Conservation (phyloP, 1,284 basidiomycete species). For the Hypsizygus ulmarius region DNA sequence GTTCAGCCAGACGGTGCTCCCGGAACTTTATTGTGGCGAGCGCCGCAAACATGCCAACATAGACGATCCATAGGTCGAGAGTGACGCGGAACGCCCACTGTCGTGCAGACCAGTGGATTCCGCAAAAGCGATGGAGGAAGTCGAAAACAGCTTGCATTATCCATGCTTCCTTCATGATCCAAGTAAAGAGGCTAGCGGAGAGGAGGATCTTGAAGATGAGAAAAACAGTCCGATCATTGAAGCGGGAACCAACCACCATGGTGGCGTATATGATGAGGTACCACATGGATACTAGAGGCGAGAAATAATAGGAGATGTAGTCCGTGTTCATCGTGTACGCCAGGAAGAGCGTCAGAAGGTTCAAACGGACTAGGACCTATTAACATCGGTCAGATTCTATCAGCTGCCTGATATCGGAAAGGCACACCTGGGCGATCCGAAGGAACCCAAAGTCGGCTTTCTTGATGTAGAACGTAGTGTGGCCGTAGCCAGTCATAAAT, state of each 20-base stretch:
- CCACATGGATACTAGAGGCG: constrained; percentile 81
- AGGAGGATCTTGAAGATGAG: constrained; percentile 67
- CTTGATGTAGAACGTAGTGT: constrained; percentile 76
- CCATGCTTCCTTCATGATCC: constrained; percentile 65
- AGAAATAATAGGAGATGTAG: constrained; percentile 88
- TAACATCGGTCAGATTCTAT: constrained; percentile 9
- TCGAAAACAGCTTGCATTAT: constrained; percentile 64
- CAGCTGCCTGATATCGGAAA: not conserved
- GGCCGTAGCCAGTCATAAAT: constrained; percentile 78
- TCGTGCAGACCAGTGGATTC: constrained; percentile 77
- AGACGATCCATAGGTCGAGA: constrained; percentile 86
- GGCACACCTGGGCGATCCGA: constrained; percentile 63
- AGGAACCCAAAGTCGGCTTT: constrained; percentile 83
- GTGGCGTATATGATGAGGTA: constrained; percentile 84
- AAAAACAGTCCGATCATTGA: constrained; percentile 71
- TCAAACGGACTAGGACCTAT: constrained; percentile 78
- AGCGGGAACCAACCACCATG: constrained; percentile 66
- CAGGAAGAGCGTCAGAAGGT: constrained; percentile 77
- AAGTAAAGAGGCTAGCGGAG: constrained; percentile 61
- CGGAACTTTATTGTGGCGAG: constrained; percentile 74
- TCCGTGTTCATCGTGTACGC: constrained; percentile 89
- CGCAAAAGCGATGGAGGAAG: constrained; percentile 61
- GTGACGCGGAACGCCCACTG: constrained; percentile 88
- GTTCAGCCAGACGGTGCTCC: constrained; percentile 69
- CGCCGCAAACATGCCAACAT: constrained; percentile 80